A percentile compares a stretch with the other conserved stretches of the same genome.
Evolutionary conservation across 441 rosid species (phyloP).

Genomic region (Erysimum pusillum): DNA sequence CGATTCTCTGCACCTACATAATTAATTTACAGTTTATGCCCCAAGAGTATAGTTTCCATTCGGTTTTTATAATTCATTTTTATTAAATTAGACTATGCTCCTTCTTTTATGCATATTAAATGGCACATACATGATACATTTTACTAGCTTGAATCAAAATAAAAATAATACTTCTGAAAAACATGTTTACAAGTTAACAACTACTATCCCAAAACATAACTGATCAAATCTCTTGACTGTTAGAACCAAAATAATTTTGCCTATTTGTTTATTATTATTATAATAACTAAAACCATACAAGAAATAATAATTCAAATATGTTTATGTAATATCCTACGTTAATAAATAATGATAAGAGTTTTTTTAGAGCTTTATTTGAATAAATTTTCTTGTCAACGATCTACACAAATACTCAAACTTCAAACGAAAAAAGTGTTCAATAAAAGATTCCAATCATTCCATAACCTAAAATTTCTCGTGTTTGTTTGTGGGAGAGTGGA

Average conservation of each 20-base stretch:
- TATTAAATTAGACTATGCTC: too few relatives aligned
- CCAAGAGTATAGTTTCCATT: too few relatives aligned
- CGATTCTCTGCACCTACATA: not conserved
- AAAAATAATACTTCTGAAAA: not conserved
- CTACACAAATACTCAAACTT: not conserved
- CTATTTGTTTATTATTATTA: not conserved
- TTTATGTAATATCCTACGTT: not conserved
- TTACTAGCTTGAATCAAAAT: too few relatives aligned
- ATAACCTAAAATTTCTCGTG: constrained; percentile 23
- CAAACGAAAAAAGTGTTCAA: constrained; percentile 5
- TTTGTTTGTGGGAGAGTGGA: constrained; percentile 44
- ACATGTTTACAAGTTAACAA: not conserved
- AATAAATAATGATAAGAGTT: not conserved
- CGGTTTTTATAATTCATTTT: too few relatives aligned
- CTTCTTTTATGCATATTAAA: too few relatives aligned
- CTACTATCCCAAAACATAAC: not conserved
- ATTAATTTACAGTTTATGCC: too few relatives aligned
- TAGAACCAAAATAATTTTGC: not conserved
- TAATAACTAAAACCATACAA: not conserved
- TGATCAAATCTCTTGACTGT: not conserved
- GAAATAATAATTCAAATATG: not conserved
- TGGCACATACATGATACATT: too few relatives aligned
- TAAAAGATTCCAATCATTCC: constrained; percentile 36
- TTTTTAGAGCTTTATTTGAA: not conserved
- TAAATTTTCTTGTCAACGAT: not conserved